phyloP scores from a whole-genome alignment of 2,329 filamentous ascomycete species.

The Volutella citrinella region DNA sequence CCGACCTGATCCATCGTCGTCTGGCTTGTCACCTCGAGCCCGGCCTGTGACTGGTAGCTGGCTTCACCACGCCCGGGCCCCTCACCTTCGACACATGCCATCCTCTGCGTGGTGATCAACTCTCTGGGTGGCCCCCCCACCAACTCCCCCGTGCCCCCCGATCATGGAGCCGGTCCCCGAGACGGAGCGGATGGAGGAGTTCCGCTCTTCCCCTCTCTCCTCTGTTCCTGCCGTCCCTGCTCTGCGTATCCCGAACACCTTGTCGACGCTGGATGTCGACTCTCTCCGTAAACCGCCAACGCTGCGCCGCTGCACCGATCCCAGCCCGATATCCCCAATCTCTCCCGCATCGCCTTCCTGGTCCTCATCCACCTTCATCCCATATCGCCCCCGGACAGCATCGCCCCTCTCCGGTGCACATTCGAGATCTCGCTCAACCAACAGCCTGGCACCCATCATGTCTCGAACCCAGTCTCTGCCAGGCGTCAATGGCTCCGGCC shows the following conservation, averaged over 20 bases:
- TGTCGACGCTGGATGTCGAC: constrained; percentile 41
- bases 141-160: constrained; percentile 17
- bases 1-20: too few relatives aligned
- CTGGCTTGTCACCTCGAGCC: background rate
- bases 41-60: constrained; percentile 1
- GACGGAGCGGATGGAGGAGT: constrained; percentile 66
- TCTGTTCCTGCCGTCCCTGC: constrained; percentile 45
- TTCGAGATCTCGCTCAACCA: constrained; percentile 55
- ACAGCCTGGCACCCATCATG: constrained; percentile 55
- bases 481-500: constrained; percentile 57
- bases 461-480: constrained; percentile 64
- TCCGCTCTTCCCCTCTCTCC: constrained; percentile 56
- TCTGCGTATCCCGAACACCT: constrained; percentile 41
- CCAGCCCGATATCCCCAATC: constrained; percentile 48
- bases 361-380: constrained; percentile 42
- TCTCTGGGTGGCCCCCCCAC: too few relatives aligned
- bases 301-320: constrained; percentile 58
- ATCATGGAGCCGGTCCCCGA: constrained; percentile 67
- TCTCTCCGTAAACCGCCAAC: constrained; percentile 48
- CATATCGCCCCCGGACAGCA: constrained; percentile 60
- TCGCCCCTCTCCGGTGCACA: constrained; percentile 59
- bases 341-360: constrained; percentile 51
- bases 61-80: background rate
- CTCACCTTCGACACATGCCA: constrained; percentile 20
- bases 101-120: constrained; percentile 16